Conservation (phyloP, 2,329 filamentous ascomycete species). For the Plenodomus tracheiphilus region DNA sequence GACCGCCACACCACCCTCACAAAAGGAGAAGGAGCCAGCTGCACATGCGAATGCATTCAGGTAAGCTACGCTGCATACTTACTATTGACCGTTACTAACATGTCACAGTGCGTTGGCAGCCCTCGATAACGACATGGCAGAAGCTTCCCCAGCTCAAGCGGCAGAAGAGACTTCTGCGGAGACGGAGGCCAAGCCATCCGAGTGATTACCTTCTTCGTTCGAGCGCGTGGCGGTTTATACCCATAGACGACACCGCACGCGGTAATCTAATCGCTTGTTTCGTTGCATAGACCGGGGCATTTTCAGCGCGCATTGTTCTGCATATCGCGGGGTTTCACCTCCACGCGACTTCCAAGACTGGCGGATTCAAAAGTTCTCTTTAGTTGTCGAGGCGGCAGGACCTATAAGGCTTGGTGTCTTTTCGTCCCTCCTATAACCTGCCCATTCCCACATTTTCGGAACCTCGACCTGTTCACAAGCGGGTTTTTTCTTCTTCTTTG, state of each 20-base stretch:
- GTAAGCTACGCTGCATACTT: slow-evolving; percentile 58
- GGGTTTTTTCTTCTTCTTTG: slow-evolving; percentile 11
- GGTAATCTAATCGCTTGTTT: slow-evolving; percentile 46
- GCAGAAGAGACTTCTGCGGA: slow-evolving; percentile 40
- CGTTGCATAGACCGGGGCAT: slow-evolving; percentile 47
- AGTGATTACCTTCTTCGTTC: slow-evolving; percentile 43
- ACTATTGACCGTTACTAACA: slow-evolving; percentile 17
- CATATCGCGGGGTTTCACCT: slow-evolving; percentile 38
- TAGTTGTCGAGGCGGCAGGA: slow-evolving; percentile 24
- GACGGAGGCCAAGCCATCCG: slow-evolving; percentile 39
- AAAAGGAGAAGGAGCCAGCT: slow-evolving; percentile 66
- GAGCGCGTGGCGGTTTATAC: slow-evolving; percentile 40
- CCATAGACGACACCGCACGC: slow-evolving; percentile 41
- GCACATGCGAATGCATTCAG: slow-evolving; percentile 86
- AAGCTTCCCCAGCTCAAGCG: slow-evolving; percentile 68
- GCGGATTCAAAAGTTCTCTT: slow-evolving; percentile 27
- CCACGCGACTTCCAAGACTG: slow-evolving; percentile 21
- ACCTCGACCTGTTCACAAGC: slow-evolving; percentile 14
- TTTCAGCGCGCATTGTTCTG: slow-evolving; percentile 43
- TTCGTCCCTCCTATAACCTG: slow-evolving; percentile 20
- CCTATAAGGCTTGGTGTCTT: slow-evolving; percentile 15
- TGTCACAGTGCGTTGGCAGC: slow-evolving; percentile 55
- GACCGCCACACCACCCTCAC: slow-evolving; percentile 79
- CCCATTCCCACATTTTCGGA: neutral
- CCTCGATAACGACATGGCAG: slow-evolving; percentile 61